Percentiles rank a stretch among this genome's conserved stretches.
Conservation (phyloP, 306 rosid genomes). For the Aeschynomene evenia region DNA sequence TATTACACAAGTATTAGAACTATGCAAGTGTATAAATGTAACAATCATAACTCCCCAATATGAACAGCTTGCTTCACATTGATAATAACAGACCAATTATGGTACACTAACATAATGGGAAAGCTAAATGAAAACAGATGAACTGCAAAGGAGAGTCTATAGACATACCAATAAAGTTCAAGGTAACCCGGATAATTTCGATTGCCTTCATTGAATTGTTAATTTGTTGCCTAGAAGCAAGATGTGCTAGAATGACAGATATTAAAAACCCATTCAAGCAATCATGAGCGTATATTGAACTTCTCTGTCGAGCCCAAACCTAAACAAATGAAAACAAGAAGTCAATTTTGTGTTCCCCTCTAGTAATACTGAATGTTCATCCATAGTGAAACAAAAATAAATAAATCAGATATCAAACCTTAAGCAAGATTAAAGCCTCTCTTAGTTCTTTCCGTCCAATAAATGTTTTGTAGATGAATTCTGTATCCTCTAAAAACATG, state of each 20-base stretch:
- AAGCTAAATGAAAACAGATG: slow-evolving; percentile 9
- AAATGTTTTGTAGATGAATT: slow-evolving; percentile 47
- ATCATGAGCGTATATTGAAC: slow-evolving; percentile 64
- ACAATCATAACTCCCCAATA: not conserved
- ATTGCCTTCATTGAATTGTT: slow-evolving; percentile 62
- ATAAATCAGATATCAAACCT: slow-evolving; percentile 51
- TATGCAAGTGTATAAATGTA: not conserved
- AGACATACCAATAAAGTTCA: slow-evolving; percentile 71
- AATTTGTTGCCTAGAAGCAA: slow-evolving; percentile 52
- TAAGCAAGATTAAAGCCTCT: slow-evolving; percentile 67
- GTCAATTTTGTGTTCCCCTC: not conserved
- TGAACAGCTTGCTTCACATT: slow-evolving; percentile 23
- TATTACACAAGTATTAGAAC: not conserved
- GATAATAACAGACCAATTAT: slow-evolving; percentile 15
- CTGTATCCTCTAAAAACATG: slow-evolving; percentile 66
- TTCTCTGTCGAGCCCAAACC: slow-evolving; percentile 90
- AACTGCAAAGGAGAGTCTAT: slow-evolving; percentile 6
- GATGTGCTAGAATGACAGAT: slow-evolving; percentile 69
- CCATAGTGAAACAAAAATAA: not conserved
- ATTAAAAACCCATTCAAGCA: slow-evolving; percentile 79
- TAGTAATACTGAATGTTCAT: not conserved
- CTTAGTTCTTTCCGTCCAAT: slow-evolving; percentile 70
- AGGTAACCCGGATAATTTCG: slow-evolving; percentile 66
- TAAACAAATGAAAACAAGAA: slow-evolving; percentile 32
- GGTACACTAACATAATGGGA: not conserved